Base-by-base conservation (phyloP, 2,329 filamentous ascomycete genomes). In the Fusarium subtropicale region DNA sequence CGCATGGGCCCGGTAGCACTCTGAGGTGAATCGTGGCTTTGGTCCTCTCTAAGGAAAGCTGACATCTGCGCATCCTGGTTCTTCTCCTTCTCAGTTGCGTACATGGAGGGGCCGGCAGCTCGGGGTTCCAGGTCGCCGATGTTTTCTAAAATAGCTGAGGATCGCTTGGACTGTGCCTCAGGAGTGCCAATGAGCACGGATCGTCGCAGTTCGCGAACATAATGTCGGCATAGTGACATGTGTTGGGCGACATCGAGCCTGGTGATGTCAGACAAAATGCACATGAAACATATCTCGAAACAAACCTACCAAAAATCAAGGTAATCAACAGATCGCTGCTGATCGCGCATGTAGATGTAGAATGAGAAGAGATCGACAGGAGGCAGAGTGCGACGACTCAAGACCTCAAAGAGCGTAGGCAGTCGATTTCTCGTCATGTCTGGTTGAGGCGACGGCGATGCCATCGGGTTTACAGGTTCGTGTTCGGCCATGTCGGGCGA, bases 171-270 rank as follows among this genome's bases (percentile, higher is more conserved):
- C 72, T 97, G 93, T 56, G 93, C 85, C 70, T 99, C 96, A 16
- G 96, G 96, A 0, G 96, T 99, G 44, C 93, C 92, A 62, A 98
- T 88, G 51, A 99, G 89, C 66, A 98, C 94, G 26, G 95, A 98
- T 69, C 96, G 88, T 72, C 96, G 92, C 56, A 99, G 87, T 81
- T 97, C 94, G 76, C 96, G 93, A 22, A 99, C 96, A 82, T 97
- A 99, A 80, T 98, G 94, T 51, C 97, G 92, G 79, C 93, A 99
- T 60, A 99, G 87, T 24, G 95, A 97, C 91, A 98, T 97, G 82
- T 99, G 96, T 79, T 99, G 96, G 18, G 96, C 95, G 64, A 99
- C 96, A 90, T 99, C 96, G 74, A 99, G 93, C 96, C 95, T 98
- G 75, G 20, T 15, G 8, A 44, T 42, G 73, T 76, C 30, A 76